A percentile compares a stretch with the other conserved stretches of the same genome.
These are phyloP conservation scores for Scorias spongiosa DNA, from an alignment of 2,329 filamentous ascomycete species.

Conservation along the genomic window DNA sequence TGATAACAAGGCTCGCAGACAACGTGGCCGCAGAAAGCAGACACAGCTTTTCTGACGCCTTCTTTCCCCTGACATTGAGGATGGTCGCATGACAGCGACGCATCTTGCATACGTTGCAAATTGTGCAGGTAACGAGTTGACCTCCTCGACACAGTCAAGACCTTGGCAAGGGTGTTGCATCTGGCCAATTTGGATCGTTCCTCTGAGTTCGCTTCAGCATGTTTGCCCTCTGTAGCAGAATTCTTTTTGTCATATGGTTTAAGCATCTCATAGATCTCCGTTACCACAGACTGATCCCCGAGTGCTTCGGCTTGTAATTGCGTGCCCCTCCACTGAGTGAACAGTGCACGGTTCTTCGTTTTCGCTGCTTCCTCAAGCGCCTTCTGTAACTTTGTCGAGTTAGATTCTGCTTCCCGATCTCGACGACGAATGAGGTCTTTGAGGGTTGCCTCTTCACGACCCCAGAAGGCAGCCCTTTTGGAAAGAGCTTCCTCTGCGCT, in stretches of 20 bases:
- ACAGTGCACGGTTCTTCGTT: background rate
- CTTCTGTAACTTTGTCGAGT: background rate
- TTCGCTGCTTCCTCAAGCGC: background rate
- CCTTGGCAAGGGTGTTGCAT: conserved; percentile 1
- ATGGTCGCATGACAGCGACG: conserved; percentile 2
- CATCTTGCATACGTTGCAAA: background rate
- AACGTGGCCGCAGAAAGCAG: conserved; percentile 37
- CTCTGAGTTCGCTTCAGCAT: background rate
- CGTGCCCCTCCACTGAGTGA: background rate
- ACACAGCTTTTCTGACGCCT: conserved; percentile 16
- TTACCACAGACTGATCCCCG: background rate
- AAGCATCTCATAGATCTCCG: background rate
- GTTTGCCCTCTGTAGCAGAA: background rate
- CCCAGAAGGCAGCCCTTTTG: conserved; percentile 25
- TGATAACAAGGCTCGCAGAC: conserved; percentile 30
- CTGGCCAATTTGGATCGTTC: background rate
- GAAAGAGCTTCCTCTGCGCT: conserved; percentile 40
- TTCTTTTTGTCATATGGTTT: background rate
- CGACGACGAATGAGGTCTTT: conserved; percentile 5
- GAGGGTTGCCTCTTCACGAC: conserved; percentile 3
- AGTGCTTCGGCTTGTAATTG: background rate
- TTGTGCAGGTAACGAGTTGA: background rate
- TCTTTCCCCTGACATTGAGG: conserved; percentile 1
- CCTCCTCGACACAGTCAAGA: background rate
- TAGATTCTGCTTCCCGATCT: conserved; percentile 2